Conservation (phyloP, 1,139 yeast species). For the Scheffersomyces cryptocercus region DNA sequence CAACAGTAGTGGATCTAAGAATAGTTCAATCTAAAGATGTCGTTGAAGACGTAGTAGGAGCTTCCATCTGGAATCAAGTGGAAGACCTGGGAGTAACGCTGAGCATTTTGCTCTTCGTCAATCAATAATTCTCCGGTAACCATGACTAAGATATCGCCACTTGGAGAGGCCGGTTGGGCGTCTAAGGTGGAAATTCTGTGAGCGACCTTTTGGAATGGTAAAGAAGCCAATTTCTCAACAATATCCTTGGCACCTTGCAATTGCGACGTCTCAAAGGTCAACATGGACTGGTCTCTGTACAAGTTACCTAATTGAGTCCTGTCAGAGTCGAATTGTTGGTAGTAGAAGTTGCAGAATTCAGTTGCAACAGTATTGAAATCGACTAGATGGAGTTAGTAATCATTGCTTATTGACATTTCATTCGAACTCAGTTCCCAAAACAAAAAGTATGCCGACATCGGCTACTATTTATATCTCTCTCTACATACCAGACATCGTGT, state of each 20-base stretch:
- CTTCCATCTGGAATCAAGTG: conserved; percentile 92
- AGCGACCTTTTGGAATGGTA: conserved; percentile 89
- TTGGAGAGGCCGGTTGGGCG: conserved; percentile 96
- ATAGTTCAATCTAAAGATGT: conserved; percentile 92
- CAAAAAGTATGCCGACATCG: no score
- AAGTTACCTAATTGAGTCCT: conserved; percentile 91
- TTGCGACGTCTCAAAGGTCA: conserved; percentile 93
- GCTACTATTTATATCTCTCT: background rate
- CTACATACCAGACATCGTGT: conserved; percentile 4
- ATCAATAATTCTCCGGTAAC: conserved; percentile 93
- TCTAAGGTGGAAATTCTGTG: conserved; percentile 94
- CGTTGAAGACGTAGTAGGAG: conserved; percentile 93
- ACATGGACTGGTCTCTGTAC: conserved; percentile 96
- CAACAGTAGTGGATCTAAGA: conserved; percentile 24
- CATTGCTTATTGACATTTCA: no score
- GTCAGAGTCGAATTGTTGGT: conserved; percentile 91
- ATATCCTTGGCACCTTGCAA: conserved; percentile 92
- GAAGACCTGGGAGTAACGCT: conserved; percentile 95
- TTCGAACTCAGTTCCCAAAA: no score
- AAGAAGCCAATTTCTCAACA: conserved; percentile 82
- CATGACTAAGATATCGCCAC: conserved; percentile 94
- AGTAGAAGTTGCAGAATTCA: conserved; percentile 92
- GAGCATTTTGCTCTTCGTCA: conserved; percentile 94
- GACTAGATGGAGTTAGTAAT: conserved; percentile 31
- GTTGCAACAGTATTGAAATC: conserved; percentile 73